A percentile compares a stretch with the other conserved stretches of the same genome.
Conservation (phyloP, 805 yeast species). For the Yarrowia sp. region DNA sequence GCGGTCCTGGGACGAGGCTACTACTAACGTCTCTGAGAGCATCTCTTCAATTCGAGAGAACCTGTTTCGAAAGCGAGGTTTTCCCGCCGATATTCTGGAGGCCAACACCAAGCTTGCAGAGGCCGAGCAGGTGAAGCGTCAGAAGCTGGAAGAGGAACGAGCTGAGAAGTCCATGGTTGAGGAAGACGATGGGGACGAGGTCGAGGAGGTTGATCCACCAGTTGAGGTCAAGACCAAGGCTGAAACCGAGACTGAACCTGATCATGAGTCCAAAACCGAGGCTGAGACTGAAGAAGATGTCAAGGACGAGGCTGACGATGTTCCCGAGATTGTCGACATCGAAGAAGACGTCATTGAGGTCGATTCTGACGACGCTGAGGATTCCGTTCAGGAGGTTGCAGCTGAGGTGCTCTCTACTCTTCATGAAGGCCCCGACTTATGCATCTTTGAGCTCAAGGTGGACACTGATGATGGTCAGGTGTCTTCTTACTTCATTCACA, state of each 20-base stretch:
- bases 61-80: constrained; percentile 31
- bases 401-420: constrained; percentile 19
- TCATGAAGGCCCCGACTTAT: constrained; percentile 11
- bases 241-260: not conserved
- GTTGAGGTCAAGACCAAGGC: not conserved
- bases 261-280: not conserved
- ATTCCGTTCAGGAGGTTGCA: constrained; percentile 6
- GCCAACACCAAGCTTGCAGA: constrained; percentile 30
- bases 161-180: not conserved
- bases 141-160: constrained; percentile 22
- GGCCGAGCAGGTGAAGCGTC: constrained; percentile 2
- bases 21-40: constrained; percentile 21
- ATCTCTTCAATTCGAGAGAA: constrained; percentile 31
- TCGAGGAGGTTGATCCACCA: not conserved
- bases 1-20: constrained; percentile 17
- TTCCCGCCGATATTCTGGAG: constrained; percentile 34
- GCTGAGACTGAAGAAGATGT: not conserved
- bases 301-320: constrained; percentile 5
- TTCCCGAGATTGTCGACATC: constrained; percentile 4
- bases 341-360: not conserved
- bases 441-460: constrained; percentile 18
- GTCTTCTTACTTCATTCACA: constrained; percentile 25
- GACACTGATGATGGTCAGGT: constrained; percentile 10
- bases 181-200: constrained; percentile 8
- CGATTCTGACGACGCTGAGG: constrained; percentile 13